phyloP scores from a whole-genome alignment of 177 flowering plant genomes.

The Telopea speciosissima region DNA sequence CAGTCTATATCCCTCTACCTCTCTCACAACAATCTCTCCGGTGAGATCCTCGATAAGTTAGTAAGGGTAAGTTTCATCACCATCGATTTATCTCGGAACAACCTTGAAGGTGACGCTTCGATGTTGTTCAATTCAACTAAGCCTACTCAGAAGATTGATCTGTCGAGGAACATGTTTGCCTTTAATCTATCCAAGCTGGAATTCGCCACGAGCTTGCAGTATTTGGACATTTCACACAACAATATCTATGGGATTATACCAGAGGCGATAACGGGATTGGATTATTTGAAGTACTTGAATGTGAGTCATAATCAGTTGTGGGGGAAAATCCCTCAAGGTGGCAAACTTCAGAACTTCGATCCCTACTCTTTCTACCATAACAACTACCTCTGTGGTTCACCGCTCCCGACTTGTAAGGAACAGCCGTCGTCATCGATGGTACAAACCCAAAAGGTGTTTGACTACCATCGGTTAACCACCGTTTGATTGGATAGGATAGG shows the following conservation, averaged over 20 bases:
- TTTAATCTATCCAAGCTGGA: too few species aligned
- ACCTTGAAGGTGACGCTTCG: constrained; percentile 10
- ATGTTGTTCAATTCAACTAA: constrained; percentile 6
- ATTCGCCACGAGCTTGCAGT: constrained; percentile 8
- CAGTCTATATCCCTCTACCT: not conserved
- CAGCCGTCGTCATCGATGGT: too few species aligned
- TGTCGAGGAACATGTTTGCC: constrained; percentile 8
- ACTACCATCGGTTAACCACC: too few species aligned
- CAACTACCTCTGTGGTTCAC: constrained; percentile 21
- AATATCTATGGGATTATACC: constrained; percentile 17
- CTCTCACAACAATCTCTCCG: constrained; percentile 7
- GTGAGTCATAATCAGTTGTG: constrained; percentile 16
- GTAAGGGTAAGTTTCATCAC: not conserved
- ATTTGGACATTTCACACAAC: too few species aligned
- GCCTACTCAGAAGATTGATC: not conserved
- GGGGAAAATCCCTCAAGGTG: constrained; percentile 12
- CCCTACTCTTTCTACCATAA: constrained; percentile 11
- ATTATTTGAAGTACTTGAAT: constrained; percentile 3
- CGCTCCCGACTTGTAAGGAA: not conserved
- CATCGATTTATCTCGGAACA: constrained; percentile 1
- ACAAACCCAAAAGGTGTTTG: too few species aligned
- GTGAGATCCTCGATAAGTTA: constrained; percentile 10
- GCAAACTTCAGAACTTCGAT: constrained; percentile 5
- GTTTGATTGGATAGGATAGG: too few species aligned
- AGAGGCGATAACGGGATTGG: constrained; percentile 1